Conservation (phyloP, 257 asterid genomes). For the Solanum appendiculatum region DNA sequence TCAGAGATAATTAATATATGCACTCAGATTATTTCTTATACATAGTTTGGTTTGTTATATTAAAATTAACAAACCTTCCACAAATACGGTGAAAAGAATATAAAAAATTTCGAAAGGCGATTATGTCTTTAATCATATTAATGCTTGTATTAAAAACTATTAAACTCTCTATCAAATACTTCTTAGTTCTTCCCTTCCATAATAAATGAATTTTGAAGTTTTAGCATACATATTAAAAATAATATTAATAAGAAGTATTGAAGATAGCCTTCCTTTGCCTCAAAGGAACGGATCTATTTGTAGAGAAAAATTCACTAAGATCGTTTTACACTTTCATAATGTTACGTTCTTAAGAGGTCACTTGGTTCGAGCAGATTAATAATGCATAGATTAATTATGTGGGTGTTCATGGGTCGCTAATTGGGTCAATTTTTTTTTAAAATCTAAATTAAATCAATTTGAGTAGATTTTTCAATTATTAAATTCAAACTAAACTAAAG, state of each 20-base stretch:
- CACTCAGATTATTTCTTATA: background rate
- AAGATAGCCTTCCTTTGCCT: background rate
- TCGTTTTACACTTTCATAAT: too few relatives aligned
- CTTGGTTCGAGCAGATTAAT: background rate
- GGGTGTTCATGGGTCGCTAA: background rate
- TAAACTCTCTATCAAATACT: too few relatives aligned
- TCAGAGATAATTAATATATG: background rate
- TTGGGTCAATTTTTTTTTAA: background rate
- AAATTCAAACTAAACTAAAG: background rate
- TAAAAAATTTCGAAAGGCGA: background rate
- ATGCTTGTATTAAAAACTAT: background rate
- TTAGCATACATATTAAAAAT: background rate
- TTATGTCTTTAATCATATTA: background rate
- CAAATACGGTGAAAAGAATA: background rate
- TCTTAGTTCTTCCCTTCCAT: too few relatives aligned
- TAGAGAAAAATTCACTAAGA: background rate
- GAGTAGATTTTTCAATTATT: background rate
- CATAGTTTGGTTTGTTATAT: background rate
- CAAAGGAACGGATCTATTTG: background rate
- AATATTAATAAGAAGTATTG: background rate
- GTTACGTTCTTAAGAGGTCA: background rate
- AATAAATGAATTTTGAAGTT: background rate
- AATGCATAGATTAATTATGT: background rate
- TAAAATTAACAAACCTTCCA: background rate
- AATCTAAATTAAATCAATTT: background rate